Percentiles rank a stretch among this genome's conserved stretches.
These are phyloP conservation scores for Candida sp. DNA, from an alignment of 1,139 yeast genomes.

Conservation along the genomic window DNA sequence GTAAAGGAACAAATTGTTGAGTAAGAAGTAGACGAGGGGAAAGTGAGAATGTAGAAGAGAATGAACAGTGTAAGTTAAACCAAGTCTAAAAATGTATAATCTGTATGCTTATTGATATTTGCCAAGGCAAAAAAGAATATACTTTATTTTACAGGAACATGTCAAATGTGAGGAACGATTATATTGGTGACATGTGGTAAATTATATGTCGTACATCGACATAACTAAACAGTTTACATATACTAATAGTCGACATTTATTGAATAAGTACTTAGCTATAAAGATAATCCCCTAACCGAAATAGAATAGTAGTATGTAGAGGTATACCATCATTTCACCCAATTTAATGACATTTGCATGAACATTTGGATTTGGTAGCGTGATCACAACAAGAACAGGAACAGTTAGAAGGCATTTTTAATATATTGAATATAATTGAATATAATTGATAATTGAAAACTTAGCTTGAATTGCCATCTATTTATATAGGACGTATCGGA, in stretches of 20 bases:
- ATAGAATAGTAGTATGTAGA: background rate
- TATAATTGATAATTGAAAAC: background rate
- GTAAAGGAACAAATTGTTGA: background rate
- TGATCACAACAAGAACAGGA: background rate
- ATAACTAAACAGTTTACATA: too few relatives aligned
- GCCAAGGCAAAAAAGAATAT: too few relatives aligned
- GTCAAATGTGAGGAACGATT: background rate
- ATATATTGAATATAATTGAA: background rate
- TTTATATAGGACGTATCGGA: background rate
- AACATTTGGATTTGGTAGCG: background rate
- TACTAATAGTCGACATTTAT: background rate
- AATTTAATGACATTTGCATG: background rate
- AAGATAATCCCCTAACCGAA: background rate
- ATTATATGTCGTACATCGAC: background rate
- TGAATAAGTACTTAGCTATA: background rate
- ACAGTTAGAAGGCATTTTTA: background rate
- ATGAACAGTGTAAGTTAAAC: too few relatives aligned
- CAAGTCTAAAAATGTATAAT: too few relatives aligned
- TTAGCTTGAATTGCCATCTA: too few relatives aligned
- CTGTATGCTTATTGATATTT: too few relatives aligned
- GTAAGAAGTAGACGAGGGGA: background rate
- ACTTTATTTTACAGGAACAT: too few relatives aligned
- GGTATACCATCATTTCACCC: background rate
- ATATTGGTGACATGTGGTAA: background rate
- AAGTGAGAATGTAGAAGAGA: background rate